Percentiles rank a stretch among this genome's conserved stretches.
These are phyloP conservation scores for Clarireedia hainanense DNA, from an alignment of 2,329 filamentous ascomycete species.

Conservation along the genomic window DNA sequence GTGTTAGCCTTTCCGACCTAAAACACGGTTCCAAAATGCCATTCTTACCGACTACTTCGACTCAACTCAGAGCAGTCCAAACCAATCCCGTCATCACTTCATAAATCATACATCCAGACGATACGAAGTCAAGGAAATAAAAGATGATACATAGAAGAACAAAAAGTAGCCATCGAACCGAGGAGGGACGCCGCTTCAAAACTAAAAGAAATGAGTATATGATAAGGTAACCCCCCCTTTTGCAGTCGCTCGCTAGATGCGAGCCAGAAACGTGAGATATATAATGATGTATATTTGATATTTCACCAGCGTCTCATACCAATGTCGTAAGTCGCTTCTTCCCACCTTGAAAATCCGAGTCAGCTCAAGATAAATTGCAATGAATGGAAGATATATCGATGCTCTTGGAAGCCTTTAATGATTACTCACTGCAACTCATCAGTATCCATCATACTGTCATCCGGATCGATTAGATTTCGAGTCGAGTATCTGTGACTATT, in stretches of 20 bases:
- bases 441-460: constrained; percentile 18
- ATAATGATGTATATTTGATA: not conserved
- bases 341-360: constrained; percentile 8
- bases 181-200: no score
- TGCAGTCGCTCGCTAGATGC: not conserved
- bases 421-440: constrained; percentile 20
- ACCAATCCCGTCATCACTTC: no score
- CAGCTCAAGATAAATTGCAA: not conserved
- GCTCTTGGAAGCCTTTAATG: not conserved
- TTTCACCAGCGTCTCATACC: constrained; percentile 9
- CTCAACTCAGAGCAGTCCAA: no score
- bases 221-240: no score
- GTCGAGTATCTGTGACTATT: not conserved
- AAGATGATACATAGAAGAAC: no score
- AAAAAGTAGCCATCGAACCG: no score
- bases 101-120: no score
- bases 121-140: no score
- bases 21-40: no score
- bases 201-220: no score
- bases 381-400: not conserved
- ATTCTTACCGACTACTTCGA: no score
- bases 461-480: constrained; percentile 7
- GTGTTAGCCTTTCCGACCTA: no score
- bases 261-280: not conserved
- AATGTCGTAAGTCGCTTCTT: constrained; percentile 18